phyloP scores from a whole-genome alignment of 371 early-diverging fungal species.

The Conidiobolus incongruus region DNA sequence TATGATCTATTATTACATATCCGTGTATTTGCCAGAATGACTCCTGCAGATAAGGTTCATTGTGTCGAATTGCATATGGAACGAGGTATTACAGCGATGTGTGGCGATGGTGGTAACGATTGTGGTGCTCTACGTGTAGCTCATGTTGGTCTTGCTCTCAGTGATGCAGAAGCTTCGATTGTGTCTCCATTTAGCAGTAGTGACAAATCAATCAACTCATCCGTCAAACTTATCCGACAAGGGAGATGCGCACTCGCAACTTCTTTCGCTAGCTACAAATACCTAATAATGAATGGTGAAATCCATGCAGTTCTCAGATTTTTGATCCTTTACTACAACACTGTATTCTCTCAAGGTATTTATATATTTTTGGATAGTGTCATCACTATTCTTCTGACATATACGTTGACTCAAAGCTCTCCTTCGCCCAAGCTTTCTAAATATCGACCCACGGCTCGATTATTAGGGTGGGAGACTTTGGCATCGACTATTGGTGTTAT shows the following conservation, averaged over 20 bases:
- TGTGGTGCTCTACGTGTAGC: constrained; percentile 78
- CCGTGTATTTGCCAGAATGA: constrained; percentile 60
- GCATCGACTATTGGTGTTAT: constrained; percentile 35
- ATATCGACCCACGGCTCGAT: constrained; percentile 38
- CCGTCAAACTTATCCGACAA: constrained; percentile 45
- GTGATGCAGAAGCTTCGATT: constrained; percentile 65
- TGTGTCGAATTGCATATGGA: constrained; percentile 53
- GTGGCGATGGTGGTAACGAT: constrained; percentile 95
- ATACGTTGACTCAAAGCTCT: constrained; percentile 33
- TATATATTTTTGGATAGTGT: constrained; percentile 53
- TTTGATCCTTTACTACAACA: constrained; percentile 25
- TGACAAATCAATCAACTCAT: constrained; percentile 32
- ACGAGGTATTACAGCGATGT: constrained; percentile 58
- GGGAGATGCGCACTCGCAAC: constrained; percentile 55
- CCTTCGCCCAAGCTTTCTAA: constrained; percentile 25
- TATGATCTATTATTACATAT: constrained; percentile 21
- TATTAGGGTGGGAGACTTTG: constrained; percentile 45
- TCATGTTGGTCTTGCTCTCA: too few relatives aligned
- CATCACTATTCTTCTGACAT: constrained; percentile 33
- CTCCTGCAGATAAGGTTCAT: constrained; percentile 40
- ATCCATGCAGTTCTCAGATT: constrained; percentile 43
- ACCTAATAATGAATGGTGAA: constrained; percentile 47
- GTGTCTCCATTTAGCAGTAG: constrained; percentile 65
- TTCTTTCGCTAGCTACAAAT: constrained; percentile 52
- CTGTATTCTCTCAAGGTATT: constrained; percentile 23